Evolutionary conservation across 1,284 basidiomycete genomes (phyloP).

Genomic region (Peniophora sp.): DNA sequence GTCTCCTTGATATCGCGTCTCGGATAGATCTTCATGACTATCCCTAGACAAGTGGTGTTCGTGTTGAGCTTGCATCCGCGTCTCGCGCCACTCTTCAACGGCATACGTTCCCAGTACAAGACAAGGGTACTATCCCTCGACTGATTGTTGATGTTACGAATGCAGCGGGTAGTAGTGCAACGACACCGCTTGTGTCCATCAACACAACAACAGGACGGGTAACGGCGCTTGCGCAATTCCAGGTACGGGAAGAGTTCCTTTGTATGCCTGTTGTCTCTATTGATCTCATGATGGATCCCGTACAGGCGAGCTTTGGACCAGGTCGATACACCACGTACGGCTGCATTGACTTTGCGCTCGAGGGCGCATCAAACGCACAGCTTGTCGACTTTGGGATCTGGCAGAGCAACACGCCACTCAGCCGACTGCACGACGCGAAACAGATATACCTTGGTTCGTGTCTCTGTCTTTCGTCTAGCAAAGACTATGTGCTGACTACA

Average conservation of each 20-base stretch:
- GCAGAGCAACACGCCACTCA: conserved; percentile 41
- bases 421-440: conserved; percentile 33
- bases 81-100: conserved; percentile 48
- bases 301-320: conserved; percentile 36
- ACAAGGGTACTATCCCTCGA: conserved; percentile 27
- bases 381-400: conserved; percentile 48
- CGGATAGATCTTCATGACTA: neutral
- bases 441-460: conserved; percentile 40
- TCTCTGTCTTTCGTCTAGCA: conserved; percentile 5
- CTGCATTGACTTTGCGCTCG: conserved; percentile 53
- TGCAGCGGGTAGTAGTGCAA: conserved; percentile 41
- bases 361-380: conserved; percentile 19
- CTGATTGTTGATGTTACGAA: conserved; percentile 51
- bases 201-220: conserved; percentile 40
- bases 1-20: conserved; percentile 4
- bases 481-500: neutral
- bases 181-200: conserved; percentile 34
- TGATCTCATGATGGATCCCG: neutral
- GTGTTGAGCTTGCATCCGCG: conserved; percentile 51
- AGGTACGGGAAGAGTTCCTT: no score
- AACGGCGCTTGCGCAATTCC: conserved; percentile 11
- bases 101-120: conserved; percentile 22
- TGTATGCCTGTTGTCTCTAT: no score
- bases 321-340: conserved; percentile 51
- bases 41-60: conserved; percentile 43